These are phyloP conservation scores for Stachybotrys chlorohalonatus DNA, from an alignment of 2,329 filamentous ascomycete species.

Conservation along the genomic window DNA sequence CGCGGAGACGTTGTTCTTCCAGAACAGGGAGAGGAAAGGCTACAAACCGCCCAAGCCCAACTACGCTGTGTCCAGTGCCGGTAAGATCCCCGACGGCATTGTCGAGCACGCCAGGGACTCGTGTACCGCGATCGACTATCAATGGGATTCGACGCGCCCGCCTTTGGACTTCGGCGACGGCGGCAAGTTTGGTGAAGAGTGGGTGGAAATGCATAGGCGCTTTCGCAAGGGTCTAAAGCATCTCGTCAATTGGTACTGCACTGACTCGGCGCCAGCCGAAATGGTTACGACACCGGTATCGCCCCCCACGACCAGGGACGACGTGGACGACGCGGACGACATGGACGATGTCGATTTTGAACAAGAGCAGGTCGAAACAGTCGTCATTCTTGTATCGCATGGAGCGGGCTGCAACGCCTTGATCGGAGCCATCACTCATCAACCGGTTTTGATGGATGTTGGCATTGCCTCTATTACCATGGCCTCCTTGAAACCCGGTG, in stretches of 20 bases:
- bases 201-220: conserved; percentile 88
- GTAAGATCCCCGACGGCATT: conserved; percentile 79
- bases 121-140: conserved; percentile 80
- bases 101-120: conserved; percentile 83
- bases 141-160: conserved; percentile 85
- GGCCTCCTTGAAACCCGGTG: conserved; percentile 55
- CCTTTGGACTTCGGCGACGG: conserved; percentile 80
- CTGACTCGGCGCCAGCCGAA: conserved; percentile 39
- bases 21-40: conserved; percentile 22
- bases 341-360: conserved; percentile 29
- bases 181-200: conserved; percentile 84
- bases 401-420: conserved; percentile 94
- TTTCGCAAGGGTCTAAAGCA: conserved; percentile 73
- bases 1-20: neutral
- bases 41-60: conserved; percentile 73
- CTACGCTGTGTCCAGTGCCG: conserved; percentile 72
- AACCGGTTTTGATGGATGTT: conserved; percentile 85
- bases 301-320: conserved; percentile 13
- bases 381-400: conserved; percentile 84
- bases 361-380: conserved; percentile 61
- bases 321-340: conserved; percentile 22
- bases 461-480: conserved; percentile 86
- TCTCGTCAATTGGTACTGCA: conserved; percentile 76
- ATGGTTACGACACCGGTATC: conserved; percentile 33
- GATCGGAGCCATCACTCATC: conserved; percentile 82